phyloP scores from a whole-genome alignment of 352 stramenopile genomes.

The Phytophthora tubulina region DNA sequence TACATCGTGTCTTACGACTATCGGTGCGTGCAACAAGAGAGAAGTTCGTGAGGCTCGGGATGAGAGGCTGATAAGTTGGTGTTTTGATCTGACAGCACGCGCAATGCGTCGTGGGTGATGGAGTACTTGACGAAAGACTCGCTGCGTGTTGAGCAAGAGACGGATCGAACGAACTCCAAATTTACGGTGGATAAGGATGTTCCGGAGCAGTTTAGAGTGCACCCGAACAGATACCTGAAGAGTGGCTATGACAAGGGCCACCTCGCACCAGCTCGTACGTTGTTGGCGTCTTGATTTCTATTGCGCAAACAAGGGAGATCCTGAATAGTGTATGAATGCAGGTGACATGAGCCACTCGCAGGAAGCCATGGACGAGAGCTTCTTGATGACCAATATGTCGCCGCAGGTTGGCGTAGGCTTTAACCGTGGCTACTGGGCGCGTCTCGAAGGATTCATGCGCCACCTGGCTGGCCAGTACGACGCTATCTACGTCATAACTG shows the following conservation, averaged over 20 bases:
- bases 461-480: slow-evolving; percentile 83
- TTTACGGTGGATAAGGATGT: slow-evolving; percentile 89
- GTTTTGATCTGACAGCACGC: slow-evolving; percentile 52
- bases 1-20: slow-evolving; percentile 91
- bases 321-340: slow-evolving; percentile 24
- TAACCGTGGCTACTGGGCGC: slow-evolving; percentile 91
- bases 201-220: slow-evolving; percentile 83
- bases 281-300: not conserved
- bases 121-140: slow-evolving; percentile 83
- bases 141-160: slow-evolving; percentile 72
- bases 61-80: not conserved
- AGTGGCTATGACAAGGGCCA: slow-evolving; percentile 96
- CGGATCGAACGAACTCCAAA: slow-evolving; percentile 82
- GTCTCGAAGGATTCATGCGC: slow-evolving; percentile 88
- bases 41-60: too few relatives aligned
- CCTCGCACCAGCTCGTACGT: slow-evolving; percentile 88
- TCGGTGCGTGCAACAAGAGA: slow-evolving; percentile 44
- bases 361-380: slow-evolving; percentile 92
- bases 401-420: slow-evolving; percentile 92
- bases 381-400: slow-evolving; percentile 96
- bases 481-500: slow-evolving; percentile 92
- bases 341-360: slow-evolving; percentile 91
- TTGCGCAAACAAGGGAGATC: not conserved
- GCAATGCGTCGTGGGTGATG: slow-evolving; percentile 89
- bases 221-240: slow-evolving; percentile 89